Percentiles rank a stretch among this genome's conserved stretches.
phyloP scores from a whole-genome alignment of 805 yeast genomes.

The Candida endomychidarum region DNA sequence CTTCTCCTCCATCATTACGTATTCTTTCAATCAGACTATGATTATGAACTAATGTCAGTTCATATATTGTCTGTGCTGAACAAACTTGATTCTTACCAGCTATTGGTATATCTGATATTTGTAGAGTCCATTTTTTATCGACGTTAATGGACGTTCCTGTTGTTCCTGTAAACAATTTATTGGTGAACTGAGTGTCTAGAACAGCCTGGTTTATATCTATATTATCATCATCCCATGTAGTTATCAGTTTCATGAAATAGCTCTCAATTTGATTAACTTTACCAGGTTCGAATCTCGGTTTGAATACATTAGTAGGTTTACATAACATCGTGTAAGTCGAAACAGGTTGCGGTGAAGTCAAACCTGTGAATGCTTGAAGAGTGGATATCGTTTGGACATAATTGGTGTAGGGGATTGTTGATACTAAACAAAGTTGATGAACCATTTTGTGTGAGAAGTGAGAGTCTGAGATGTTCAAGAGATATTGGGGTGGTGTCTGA shows the following conservation, averaged over 20 bases:
- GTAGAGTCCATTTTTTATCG: conserved; percentile 56
- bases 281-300: conserved; percentile 55
- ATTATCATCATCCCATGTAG: conserved; percentile 44
- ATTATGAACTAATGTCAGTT: conserved; percentile 52
- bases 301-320: conserved; percentile 51
- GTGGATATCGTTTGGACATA: conserved; percentile 46
- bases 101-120: conserved; percentile 69
- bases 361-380: conserved; percentile 53
- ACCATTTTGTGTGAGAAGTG: conserved; percentile 38
- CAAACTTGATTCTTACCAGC: conserved; percentile 66
- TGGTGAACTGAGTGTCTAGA: conserved; percentile 24
- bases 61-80: conserved; percentile 65
- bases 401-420: conserved; percentile 43
- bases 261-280: conserved; percentile 59
- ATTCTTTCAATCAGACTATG: conserved; percentile 30
- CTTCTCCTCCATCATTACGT: conserved; percentile 1
- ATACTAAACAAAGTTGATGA: conserved; percentile 51
- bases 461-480: not conserved
- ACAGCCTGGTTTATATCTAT: conserved; percentile 24
- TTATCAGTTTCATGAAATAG: conserved; percentile 48
- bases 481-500: too few species aligned
- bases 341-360: conserved; percentile 42
- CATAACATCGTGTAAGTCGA: conserved; percentile 50
- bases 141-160: conserved; percentile 1
- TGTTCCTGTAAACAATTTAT: conserved; percentile 26